These are phyloP conservation scores for Beauveria sp. DNA, from an alignment of 2,329 filamentous ascomycete species.

Conservation along the genomic window DNA sequence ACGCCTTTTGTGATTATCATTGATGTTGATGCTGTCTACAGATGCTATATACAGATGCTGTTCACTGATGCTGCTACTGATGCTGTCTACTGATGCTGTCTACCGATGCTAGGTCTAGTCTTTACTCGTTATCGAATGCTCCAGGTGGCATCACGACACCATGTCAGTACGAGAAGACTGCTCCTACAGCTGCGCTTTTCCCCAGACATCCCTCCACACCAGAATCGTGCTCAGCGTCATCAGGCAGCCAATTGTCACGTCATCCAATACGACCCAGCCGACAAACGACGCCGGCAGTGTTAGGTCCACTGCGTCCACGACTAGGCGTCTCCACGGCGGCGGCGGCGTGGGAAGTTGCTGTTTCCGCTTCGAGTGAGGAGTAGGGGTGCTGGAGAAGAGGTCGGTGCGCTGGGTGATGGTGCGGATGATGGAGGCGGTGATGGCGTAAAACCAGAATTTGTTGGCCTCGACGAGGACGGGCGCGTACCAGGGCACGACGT, in stretches of 20 bases:
- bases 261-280: conserved; percentile 9
- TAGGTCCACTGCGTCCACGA: conserved; percentile 6
- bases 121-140: neutral
- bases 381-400: neutral
- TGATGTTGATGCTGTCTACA: too few relatives aligned
- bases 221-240: conserved; percentile 11
- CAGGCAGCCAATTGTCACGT: conserved; percentile 2
- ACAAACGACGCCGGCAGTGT: conserved; percentile 10
- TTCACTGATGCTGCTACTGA: neutral
- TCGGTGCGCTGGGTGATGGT: neutral
- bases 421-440: conserved; percentile 8
- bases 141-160: neutral
- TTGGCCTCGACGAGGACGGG: conserved; percentile 11
- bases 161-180: neutral
- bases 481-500: conserved; percentile 9
- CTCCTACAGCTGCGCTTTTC: neutral
- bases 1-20: neutral
- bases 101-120: neutral
- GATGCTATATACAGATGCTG: neutral
- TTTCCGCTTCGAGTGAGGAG: neutral
- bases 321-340: neutral
- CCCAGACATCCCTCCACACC: conserved; percentile 10
- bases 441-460: conserved; percentile 13
- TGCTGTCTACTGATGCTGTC: neutral
- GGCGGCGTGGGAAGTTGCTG: neutral